Base-by-base conservation (phyloP, 108 stramenopile species). In the Fistulifera pelliculosa region DNA sequence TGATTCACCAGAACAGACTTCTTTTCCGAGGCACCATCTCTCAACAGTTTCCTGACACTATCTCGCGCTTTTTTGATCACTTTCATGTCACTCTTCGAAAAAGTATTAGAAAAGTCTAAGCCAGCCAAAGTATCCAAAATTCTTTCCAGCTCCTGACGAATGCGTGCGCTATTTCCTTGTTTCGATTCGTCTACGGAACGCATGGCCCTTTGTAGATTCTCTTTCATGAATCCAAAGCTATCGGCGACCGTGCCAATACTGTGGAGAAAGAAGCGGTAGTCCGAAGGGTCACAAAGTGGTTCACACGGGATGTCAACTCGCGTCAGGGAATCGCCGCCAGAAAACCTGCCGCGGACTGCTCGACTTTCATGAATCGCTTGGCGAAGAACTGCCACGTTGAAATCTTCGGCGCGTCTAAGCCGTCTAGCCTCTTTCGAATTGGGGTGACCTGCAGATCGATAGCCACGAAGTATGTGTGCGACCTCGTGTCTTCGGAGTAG, bases 371-470 rank as follows among this genome's bases (percentile, higher is more conserved):
- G 27, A 31, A 89, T 56, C 39, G 42, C 52, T 43, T 89, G 83
- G 24, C 76, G 65, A 18, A 80, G 60, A 26, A 80, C 56, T 0
- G 71, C 75, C 41, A 86, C 58, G 1, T 70, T 53, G 45, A 79
- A 75, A 28, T 84, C 89, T 70, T 90, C 85, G 10, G 75, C 70
- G 31, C 78, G 63, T 41, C 85, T 78, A 47, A 83, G 56, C 43
- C 89, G 60, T 26, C 74, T 79, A 12, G 89, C 85, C 67, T 90
- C 85, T 61, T 90, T 90, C 0, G 85, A 87, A 56, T 90, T 90
- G 5, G 89, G 89, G 67, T 90, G 89, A 11, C 89, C 89, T 1
- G 78, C 77, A 57, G 80, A 85, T 26, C 89, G 67, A 45, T 84
- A 87, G 5, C 89, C 89, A 41, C 83, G 81, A 14, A 87, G 54